Percentiles rank a stretch among this genome's conserved stretches.
Conservation (phyloP, 768 basidiomycete genomes). For the Termitomyces sp. region DNA sequence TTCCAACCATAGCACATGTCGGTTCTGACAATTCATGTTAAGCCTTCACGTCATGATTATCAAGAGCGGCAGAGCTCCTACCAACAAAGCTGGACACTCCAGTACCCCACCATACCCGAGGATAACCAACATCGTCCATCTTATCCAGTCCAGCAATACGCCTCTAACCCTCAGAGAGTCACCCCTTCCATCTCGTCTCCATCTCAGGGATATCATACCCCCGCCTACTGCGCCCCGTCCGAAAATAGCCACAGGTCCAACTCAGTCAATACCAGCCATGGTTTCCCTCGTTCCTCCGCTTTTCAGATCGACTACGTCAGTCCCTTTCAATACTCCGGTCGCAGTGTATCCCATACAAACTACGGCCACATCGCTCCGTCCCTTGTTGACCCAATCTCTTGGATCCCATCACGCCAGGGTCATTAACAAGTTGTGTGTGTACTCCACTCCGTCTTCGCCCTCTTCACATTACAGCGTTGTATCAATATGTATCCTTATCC, state of each 20-base stretch:
- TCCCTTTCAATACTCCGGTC: constrained; percentile 4
- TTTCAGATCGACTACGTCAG: constrained; percentile 1
- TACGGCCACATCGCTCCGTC: background rate
- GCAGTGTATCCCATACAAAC: background rate
- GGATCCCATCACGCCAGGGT: constrained; percentile 8
- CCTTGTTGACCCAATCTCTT: constrained; percentile 8
- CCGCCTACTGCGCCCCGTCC: background rate
- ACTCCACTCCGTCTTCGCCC: background rate
- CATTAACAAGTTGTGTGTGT: background rate
- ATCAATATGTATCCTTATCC: constrained; percentile 13
- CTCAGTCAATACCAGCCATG: background rate
- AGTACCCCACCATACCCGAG: background rate
- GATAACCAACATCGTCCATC: background rate
- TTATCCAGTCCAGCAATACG: constrained; percentile 4
- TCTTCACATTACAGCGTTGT: constrained; percentile 4
- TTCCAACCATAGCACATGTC: background rate
- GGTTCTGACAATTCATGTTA: background rate
- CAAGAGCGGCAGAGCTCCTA: background rate
- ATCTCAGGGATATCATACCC: background rate
- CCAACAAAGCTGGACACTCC: constrained; percentile 2
- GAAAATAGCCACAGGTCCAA: background rate
- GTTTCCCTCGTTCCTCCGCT: constrained; percentile 4
- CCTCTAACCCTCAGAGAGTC: background rate
- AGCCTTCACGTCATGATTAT: background rate
- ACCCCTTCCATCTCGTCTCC: background rate